Evolutionary conservation across 306 rosid genomes (phyloP), one percentile per base, ranked within the genome.

Genomic region (Fragaria ananassa): DNA sequence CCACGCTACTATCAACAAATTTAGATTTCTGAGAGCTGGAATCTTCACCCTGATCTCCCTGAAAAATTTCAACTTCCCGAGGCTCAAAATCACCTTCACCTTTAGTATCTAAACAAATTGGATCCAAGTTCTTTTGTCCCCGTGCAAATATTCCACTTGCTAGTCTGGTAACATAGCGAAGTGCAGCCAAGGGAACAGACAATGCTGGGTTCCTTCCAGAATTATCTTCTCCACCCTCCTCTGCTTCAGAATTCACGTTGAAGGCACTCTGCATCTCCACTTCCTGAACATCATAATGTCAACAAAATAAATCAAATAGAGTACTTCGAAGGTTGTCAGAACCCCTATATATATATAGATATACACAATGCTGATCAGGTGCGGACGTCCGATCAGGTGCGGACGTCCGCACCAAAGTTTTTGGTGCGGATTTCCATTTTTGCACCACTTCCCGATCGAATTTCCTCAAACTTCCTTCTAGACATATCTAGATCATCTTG

Each of bases 71-170:
- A 14, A 68, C 79, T 63, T 64, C 83, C 79, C 42, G 78, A 68
- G 89, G 83, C 71, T 81, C 79, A 81, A 54, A 39, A 64, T 86
- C 88, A 80, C 63, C 74, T 72, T 86, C 97, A 74, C 54, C 75
- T 65, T 74, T 83, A 17, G 86, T 76, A 76, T 86, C 91, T 77
- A 70, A 47, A 83, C 79, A 65, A 80, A 31, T 72, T 75, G 87
- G 84, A 75, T 88, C 91, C 53, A 62, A 54, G 80, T 77, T 87
- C 68, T 81, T 92, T 83, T 86, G 92, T 75, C 90, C 97, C 79
- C 90, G 87, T 42, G 99, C 93, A 86, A 96, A 96, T 75, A 96
- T 86, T 81, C 98, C 99, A 79, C 85, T 53, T 67, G 99, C 99
- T 74, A 96, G 87, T 86, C 96, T 89, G 73, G 93, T 88, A 75